Percentiles rank a stretch among this genome's conserved stretches.
Evolutionary conservation across 768 basidiomycete species (phyloP).

Genomic region (Boletus sp.): DNA sequence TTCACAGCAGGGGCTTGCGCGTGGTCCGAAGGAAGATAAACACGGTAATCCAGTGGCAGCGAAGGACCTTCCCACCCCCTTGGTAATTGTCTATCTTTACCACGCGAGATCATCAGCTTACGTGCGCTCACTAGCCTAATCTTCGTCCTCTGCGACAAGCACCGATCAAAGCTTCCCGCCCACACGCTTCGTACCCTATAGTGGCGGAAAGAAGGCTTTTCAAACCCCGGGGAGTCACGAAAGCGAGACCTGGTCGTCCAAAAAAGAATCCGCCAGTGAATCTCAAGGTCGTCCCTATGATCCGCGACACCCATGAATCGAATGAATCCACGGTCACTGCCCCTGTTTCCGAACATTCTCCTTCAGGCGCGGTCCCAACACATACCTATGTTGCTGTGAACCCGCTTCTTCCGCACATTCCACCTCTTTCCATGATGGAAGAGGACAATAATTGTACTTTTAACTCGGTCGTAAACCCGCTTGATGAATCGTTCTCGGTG

Average conservation of each 20-base stretch:
- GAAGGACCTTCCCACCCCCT: constrained; percentile 18
- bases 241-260: constrained; percentile 32
- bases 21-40: constrained; percentile 65
- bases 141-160: constrained; percentile 32
- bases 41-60: constrained; percentile 45
- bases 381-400: constrained; percentile 24
- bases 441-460: constrained; percentile 12
- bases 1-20: constrained; percentile 61
- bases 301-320: constrained; percentile 11
- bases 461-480: constrained; percentile 17
- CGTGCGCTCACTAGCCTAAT: constrained; percentile 23
- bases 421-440: neutral
- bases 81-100: constrained; percentile 21
- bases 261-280: constrained; percentile 18
- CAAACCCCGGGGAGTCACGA: constrained; percentile 31
- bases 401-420: constrained; percentile 22
- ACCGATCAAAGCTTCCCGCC: constrained; percentile 16
- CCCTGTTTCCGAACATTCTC: constrained; percentile 9
- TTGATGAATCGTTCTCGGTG: constrained; percentile 29
- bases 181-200: constrained; percentile 19
- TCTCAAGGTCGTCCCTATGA: constrained; percentile 3
- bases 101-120: constrained; percentile 13
- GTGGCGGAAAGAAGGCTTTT: constrained; percentile 12
- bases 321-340: constrained; percentile 5
- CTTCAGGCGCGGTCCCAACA: constrained; percentile 1